Evolutionary conservation across 2,329 filamentous ascomycete genomes (phyloP).

Genomic region (Beauveria rudraprayagi): DNA sequence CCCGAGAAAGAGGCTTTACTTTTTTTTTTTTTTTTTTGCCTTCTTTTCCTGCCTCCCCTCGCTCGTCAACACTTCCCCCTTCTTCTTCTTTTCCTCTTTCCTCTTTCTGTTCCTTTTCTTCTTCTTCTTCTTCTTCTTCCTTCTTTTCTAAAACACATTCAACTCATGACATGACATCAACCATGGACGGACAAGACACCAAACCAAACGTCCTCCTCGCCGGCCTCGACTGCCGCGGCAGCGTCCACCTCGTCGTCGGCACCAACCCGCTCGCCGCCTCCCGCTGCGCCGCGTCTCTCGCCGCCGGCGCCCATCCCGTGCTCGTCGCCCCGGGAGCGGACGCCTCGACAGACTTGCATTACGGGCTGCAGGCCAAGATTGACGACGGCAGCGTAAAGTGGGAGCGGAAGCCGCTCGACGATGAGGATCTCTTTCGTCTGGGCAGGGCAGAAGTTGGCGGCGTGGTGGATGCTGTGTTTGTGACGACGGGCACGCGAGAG

Average conservation of each 20-base stretch:
- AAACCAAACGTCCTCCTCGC: slow-evolving; percentile 52
- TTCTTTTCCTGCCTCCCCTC: background rate
- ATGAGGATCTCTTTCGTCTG: slow-evolving; percentile 63
- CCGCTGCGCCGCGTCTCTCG: slow-evolving; percentile 69
- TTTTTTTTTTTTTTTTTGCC: slow-evolving; percentile 16
- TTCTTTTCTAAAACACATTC: background rate
- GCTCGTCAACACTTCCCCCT: background rate
- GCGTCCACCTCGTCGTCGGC: slow-evolving; percentile 79
- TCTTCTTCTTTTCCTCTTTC: background rate
- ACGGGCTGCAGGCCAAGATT: slow-evolving; percentile 52
- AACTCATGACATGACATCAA: background rate
- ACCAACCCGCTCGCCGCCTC: slow-evolving; percentile 80
- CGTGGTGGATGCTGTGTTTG: slow-evolving; percentile 87
- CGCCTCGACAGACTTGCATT: slow-evolving; percentile 44
- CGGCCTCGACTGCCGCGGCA: slow-evolving; percentile 59
- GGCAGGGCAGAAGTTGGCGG: slow-evolving; percentile 71
- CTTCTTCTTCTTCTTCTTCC: background rate
- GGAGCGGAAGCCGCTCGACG: slow-evolving; percentile 57
- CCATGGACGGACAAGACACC: background rate
- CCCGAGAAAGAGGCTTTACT: slow-evolving; percentile 25
- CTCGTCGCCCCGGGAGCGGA: slow-evolving; percentile 59
- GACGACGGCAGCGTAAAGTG: slow-evolving; percentile 60
- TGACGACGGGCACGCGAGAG: slow-evolving; percentile 53
- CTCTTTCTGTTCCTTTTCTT: background rate
- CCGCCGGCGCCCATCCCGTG: slow-evolving; percentile 73